Base-by-base conservation (phyloP, 2,329 filamentous ascomycete genomes). In the Pseudomassariella vexata region DNA sequence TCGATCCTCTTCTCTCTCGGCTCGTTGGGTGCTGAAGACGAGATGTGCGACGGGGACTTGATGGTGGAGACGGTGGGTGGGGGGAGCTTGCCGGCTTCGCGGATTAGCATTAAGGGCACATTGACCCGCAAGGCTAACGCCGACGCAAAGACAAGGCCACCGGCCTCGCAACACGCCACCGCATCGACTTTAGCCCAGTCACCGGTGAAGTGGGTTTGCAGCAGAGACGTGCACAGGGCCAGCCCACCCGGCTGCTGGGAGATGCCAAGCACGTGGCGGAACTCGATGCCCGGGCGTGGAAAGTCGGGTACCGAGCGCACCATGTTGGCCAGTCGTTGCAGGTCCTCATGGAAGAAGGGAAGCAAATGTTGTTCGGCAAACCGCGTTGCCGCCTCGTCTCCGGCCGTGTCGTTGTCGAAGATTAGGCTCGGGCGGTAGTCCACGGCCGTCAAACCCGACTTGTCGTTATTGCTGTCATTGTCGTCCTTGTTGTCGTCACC, bases 241-340 rank as follows among this genome's bases (percentile, higher is more conserved):
- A 80, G 48, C 5, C 76, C 76, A 28, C 59, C 62, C 0, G 56
- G 61, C 28, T 67, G 63, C 48, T 79, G 64, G 17, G 59, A 40
- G 36, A 81, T 74, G 43, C 57, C 57, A 27, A 82, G 68, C 2
- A 81, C 63, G 37, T 81, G 72, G 29, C 65, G 72, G 47, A 80
- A 81, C 4, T 66, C 46, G 41, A 79, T 66, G 12, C 59, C 65
- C 0, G 36, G 50, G 4, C 55, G 55, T 42, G 76, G 75, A 48
- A 75, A 79, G 48, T 69, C 44, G 16, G 65, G 58, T 21, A 71
- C 46, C 5, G 37, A 12, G 19, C 54, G 60, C 10, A 77, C 66
- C 71, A 79, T 76, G 18, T 51, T 34, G 17, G 54, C 52, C 2
- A 82, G 58, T 32, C 47, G 55, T 32, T 63, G 47, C 11, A 77